These are phyloP conservation scores for Ganoderma lucidum DNA, from an alignment of 1,284 basidiomycete genomes.

Conservation along the genomic window DNA sequence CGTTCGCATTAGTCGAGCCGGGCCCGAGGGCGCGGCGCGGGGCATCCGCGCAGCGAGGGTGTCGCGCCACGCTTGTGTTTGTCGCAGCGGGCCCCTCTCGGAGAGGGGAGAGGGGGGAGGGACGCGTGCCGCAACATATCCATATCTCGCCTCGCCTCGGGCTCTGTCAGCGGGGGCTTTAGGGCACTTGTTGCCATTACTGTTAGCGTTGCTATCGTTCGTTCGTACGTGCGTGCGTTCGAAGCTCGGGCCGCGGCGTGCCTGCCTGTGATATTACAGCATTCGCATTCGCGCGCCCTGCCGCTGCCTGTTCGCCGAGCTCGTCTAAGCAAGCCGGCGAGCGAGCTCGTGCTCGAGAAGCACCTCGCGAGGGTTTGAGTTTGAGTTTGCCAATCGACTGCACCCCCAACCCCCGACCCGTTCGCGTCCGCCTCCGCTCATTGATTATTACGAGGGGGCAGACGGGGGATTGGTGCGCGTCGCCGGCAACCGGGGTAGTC, in stretches of 20 bases:
- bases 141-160: not conserved
- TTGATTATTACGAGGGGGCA: not conserved
- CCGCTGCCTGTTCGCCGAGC: slow-evolving; percentile 6
- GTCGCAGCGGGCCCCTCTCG: not conserved
- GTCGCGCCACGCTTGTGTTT: slow-evolving; percentile 5
- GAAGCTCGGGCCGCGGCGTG: not conserved
- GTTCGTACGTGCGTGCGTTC: not conserved
- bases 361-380: not conserved
- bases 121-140: not conserved
- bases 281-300: not conserved
- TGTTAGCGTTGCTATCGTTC: not conserved
- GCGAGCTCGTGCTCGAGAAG: not conserved
- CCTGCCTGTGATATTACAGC: slow-evolving; percentile 5
- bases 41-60: not conserved
- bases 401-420: not conserved
- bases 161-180: slow-evolving; percentile 2
- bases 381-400: not conserved
- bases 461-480: not conserved
- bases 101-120: not conserved
- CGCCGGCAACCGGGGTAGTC: slow-evolving; percentile 8
- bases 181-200: slow-evolving; percentile 4
- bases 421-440: not conserved
- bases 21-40: not conserved
- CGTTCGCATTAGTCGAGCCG: not conserved
- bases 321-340: not conserved